Conservation (phyloP, 371 early-diverging fungal genomes). For the Rhizopus sp. region DNA sequence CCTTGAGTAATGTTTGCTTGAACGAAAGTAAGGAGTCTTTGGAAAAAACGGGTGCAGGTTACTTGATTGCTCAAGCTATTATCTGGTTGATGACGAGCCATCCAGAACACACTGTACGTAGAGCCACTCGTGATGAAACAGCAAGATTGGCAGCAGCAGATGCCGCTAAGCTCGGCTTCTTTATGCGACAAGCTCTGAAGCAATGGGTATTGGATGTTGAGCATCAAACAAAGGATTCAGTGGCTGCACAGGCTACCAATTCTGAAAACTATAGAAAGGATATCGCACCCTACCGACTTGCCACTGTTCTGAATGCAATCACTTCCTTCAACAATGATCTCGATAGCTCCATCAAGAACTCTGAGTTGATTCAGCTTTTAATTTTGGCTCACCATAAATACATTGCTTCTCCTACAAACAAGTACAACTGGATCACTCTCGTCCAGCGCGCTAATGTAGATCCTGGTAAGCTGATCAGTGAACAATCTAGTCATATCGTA, state of each 20-base stretch:
- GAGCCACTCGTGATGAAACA: constrained; percentile 49
- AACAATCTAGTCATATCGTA: constrained; percentile 41
- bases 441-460: constrained; percentile 75
- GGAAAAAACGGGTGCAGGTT: constrained; percentile 40
- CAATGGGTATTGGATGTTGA: constrained; percentile 61
- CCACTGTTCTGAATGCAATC: constrained; percentile 65
- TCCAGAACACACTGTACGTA: constrained; percentile 54
- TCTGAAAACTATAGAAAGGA: constrained; percentile 50
- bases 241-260: constrained; percentile 54
- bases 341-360: constrained; percentile 39
- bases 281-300: constrained; percentile 52
- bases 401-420: constrained; percentile 67
- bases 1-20: constrained; percentile 53
- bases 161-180: constrained; percentile 35
- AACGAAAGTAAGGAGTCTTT: constrained; percentile 34
- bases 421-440: constrained; percentile 84
- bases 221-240: constrained; percentile 53
- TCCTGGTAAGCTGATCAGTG: constrained; percentile 68
- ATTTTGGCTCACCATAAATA: constrained; percentile 75
- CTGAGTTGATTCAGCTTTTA: constrained; percentile 64
- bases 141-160: constrained; percentile 42
- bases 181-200: constrained; percentile 51
- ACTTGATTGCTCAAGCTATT: constrained; percentile 45
- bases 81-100: constrained; percentile 57
- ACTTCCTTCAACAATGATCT: constrained; percentile 50